Base-by-base conservation (phyloP, 306 rosid species). In the Rosa chinensis region DNA sequence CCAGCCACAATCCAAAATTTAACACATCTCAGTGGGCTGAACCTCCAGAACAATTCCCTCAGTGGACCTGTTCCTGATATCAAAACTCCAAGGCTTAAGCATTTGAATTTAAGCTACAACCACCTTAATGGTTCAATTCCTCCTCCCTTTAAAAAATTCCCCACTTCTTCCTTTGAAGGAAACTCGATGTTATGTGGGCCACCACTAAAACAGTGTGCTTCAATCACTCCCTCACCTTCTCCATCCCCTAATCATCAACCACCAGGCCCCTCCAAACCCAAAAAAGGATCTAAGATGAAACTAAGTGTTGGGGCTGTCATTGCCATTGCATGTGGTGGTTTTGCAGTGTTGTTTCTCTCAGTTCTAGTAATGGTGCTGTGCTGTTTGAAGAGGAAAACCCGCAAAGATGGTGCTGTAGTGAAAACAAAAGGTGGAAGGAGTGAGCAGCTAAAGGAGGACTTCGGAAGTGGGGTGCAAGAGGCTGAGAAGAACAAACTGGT, bases 401-500 rank as follows among this genome's bases (percentile, higher is more conserved):
- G 83, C 18, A 87, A 43, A 43, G 88, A 75, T 66, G 80, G 79
- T 61, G 79, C 67, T 20, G 82, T 69, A 43, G 78, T 18, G 77
- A 78, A 85, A 73, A 84, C 61, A 84, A 78, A 89, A 89, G 71
- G 86, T 64, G 82, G 84, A 59, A 75, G 81, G 82, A 61, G 55
- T n/a, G 88, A 78, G 73, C 87, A 86, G 80, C 90, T 86, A n/a
- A 83, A 58, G 79, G 87, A 84, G 81, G 94, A 79, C 70, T 92
- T 92, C 47, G 94, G 97, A 48, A 92, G 92, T 81, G 94, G 94
- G 70, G 93, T 92, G 80, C 97, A 92, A 86, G 93, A 87, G 52
- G 84, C 90, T 40, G 94, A 87, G 88, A 92, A 84, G 83, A 90
- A 92, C 83, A 90, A 79, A 82, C 84, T 92, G 49, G 81, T 85